These are phyloP conservation scores for Backusella australiensis DNA, from an alignment of 192 early-diverging fungal genomes.

Conservation along the genomic window DNA sequence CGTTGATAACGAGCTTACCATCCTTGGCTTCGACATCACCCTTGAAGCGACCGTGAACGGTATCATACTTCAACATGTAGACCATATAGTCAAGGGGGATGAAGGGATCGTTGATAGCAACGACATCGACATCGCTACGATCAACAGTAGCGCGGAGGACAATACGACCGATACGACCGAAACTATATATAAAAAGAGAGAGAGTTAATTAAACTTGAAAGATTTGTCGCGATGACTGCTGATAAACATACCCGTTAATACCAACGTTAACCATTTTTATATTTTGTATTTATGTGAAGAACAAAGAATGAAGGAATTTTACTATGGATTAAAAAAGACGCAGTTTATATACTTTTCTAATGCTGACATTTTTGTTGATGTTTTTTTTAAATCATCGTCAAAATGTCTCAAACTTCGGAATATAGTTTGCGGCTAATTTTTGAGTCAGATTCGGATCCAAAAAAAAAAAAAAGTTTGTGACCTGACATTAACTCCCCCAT, in stretches of 20 bases:
- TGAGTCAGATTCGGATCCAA: constrained; percentile 2
- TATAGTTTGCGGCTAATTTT: background rate
- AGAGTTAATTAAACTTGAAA: no score
- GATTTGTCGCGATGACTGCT: background rate
- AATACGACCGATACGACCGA: constrained; percentile 98
- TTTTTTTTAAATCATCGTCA: background rate
- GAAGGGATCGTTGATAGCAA: constrained; percentile 97
- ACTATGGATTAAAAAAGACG: background rate
- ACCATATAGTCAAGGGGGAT: constrained; percentile 96
- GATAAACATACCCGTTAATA: constrained; percentile 15
- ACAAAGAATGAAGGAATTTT: background rate
- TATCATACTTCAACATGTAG: constrained; percentile 98
- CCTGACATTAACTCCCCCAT: background rate
- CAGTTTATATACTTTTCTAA: background rate
- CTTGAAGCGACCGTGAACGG: constrained; percentile 95
- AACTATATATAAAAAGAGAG: constrained; percentile 42
- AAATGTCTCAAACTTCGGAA: constrained; percentile 1
- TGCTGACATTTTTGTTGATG: background rate
- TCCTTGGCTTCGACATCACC: constrained; percentile 76
- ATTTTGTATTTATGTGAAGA: background rate
- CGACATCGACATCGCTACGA: constrained; percentile 73
- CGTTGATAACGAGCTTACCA: constrained; percentile 91
- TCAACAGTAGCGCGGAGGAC: constrained; percentile 86
- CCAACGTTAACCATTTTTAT: constrained; percentile 13
- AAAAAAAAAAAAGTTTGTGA: constrained; percentile 1